These are phyloP conservation scores for Senna tora DNA, from an alignment of 306 rosid species.

Conservation along the genomic window DNA sequence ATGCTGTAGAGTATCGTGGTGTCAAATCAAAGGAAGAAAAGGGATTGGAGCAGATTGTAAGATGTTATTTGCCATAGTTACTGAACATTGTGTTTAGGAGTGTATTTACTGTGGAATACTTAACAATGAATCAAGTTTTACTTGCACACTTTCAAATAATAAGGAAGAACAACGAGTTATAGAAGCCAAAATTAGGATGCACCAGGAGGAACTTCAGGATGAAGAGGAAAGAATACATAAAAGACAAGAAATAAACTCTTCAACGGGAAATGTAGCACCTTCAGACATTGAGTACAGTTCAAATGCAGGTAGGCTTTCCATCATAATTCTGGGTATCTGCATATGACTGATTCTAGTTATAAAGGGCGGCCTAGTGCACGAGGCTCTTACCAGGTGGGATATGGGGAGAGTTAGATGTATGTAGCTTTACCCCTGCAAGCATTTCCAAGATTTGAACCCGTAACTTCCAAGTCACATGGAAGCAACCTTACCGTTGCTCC, in stretches of 20 bases:
- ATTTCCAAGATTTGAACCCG: too few relatives aligned
- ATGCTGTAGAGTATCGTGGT: conserved; percentile 97
- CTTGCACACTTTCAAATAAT: conserved; percentile 34
- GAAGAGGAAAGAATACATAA: conserved; percentile 90
- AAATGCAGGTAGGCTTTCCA: conserved; percentile 59
- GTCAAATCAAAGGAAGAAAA: conserved; percentile 96
- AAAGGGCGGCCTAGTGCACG: too few relatives aligned
- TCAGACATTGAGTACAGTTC: conserved; percentile 61
- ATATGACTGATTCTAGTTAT: conserved; percentile 9
- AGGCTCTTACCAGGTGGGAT: too few relatives aligned
- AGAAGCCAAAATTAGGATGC: conserved; percentile 97
- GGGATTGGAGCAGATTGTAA: conserved; percentile 89
- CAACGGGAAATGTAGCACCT: conserved; percentile 51
- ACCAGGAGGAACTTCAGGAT: conserved; percentile 83
- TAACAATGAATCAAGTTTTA: conserved; percentile 11
- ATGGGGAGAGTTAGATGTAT: too few relatives aligned
- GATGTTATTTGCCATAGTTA: conserved; percentile 36
- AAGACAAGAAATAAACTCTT: conserved; percentile 65
- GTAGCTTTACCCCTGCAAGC: too few relatives aligned
- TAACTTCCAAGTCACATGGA: too few relatives aligned
- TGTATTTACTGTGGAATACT: conserved; percentile 28
- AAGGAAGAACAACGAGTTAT: conserved; percentile 99
- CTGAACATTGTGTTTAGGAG: conserved; percentile 20
- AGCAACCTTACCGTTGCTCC: too few relatives aligned
- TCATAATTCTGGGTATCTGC: conserved; percentile 17